Evolutionary conservation across 345 rosid genomes (phyloP).

Genomic region (Eucalyptus pumila): DNA sequence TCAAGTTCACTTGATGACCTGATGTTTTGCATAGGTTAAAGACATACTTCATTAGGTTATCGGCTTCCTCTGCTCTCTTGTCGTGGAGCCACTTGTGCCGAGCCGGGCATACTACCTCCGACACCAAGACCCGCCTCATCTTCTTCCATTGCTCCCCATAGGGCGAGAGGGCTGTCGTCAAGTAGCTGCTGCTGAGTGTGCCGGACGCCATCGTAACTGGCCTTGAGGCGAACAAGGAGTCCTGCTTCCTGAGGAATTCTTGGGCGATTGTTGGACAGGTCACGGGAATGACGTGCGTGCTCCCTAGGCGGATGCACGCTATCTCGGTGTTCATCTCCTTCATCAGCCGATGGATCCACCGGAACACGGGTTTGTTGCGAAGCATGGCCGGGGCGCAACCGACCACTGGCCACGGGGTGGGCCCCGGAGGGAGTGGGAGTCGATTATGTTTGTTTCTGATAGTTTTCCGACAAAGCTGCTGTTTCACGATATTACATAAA

Average conservation of each 20-base stretch:
- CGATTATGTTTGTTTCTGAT: not conserved
- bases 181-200: slow-evolving; percentile 1
- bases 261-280: not conserved
- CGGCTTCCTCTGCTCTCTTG: slow-evolving; percentile 31
- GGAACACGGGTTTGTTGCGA: not conserved
- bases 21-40: slow-evolving; percentile 3
- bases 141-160: slow-evolving; percentile 29
- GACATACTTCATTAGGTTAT: slow-evolving; percentile 24
- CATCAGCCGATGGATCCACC: not conserved
- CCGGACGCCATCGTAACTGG: not conserved
- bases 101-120: slow-evolving; percentile 4
- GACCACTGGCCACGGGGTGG: not conserved
- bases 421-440: not conserved
- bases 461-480: not conserved
- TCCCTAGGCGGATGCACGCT: not conserved
- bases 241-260: not conserved
- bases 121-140: slow-evolving; percentile 24
- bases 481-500: not conserved
- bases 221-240: slow-evolving; percentile 13
- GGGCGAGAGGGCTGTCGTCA: slow-evolving; percentile 1
- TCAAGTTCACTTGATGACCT: not conserved
- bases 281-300: not conserved
- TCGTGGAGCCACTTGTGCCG: slow-evolving; percentile 10
- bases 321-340: not conserved
- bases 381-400: not conserved